Evolutionary conservation across 2,329 filamentous ascomycete genomes (phyloP), one percentile per base, ranked within the genome.

Genomic region (Elsinoe batatas): DNA sequence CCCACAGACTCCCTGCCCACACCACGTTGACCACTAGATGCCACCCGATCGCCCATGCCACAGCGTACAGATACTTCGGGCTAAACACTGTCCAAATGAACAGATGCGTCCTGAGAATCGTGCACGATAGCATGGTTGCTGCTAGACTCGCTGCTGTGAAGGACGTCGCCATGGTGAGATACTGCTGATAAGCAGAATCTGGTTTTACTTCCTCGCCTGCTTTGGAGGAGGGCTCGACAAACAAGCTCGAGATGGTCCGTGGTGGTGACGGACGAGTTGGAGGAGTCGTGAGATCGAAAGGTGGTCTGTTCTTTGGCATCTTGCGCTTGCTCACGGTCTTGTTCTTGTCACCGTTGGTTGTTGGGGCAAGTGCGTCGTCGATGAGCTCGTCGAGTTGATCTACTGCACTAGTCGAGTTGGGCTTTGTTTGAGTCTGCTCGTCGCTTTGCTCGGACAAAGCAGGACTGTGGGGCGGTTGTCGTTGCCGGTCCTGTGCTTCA

Each of bases 71-170:
- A 69, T 91, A 97, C 70, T 97, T 98, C 0, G 93, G 93, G 61
- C 88, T 95, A 70, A 98, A 98, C 10, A 98, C 93, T 0, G 91
- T 97, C 93, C 93, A 98, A 59, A 98, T 91, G 68, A 98, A 98
- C 57, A 98, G 70, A 75, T 98, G 93, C 30, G 88, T 89, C 61
- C 91, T 77, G 66, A 98, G 70, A 6, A 80, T 76, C 47, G 87
- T 90, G 69, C 93, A 98, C 13, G 91, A 90, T 12, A 79, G 81
- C 91, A 97, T 97, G 20, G 96, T 85, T 46, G 82, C 85, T 2
- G 82, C 71, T 54, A 88, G 71, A 60, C 82, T 82, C 1, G 75
- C 74, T 1, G 85, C 78, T 10, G 80, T 74, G 67, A 93, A 95
- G 10, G 85, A 69, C 1, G 90, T 95, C 64, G 87, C 69, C 38